Percentiles rank a stretch among this genome's conserved stretches.
Evolutionary conservation across 1,284 basidiomycete species (phyloP).

Genomic region (Laetiporus sulphureus): DNA sequence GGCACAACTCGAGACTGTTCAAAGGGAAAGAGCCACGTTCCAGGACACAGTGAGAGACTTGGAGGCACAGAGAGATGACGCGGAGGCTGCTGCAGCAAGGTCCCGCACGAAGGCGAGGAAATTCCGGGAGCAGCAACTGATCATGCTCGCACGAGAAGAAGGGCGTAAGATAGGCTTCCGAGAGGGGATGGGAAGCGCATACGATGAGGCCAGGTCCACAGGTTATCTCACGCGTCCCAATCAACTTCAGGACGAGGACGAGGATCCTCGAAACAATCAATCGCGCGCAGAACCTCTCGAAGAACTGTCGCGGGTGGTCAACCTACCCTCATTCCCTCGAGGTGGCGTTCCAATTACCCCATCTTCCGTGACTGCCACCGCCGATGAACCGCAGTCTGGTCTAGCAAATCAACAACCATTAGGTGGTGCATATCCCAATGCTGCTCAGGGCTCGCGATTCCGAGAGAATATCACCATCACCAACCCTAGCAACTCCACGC

Average conservation of each 20-base stretch:
- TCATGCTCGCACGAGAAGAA: slow-evolving; percentile 27
- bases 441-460: slow-evolving; percentile 23
- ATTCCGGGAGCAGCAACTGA: slow-evolving; percentile 26
- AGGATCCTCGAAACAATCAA: not conserved
- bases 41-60: slow-evolving; percentile 27
- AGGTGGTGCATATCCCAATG: slow-evolving; percentile 8
- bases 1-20: slow-evolving; percentile 27
- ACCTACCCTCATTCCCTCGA: slow-evolving; percentile 13
- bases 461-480: slow-evolving; percentile 21
- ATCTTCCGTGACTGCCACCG: slow-evolving; percentile 2
- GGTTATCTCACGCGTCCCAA: too few species aligned
- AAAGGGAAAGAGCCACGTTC: slow-evolving; percentile 25
- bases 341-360: slow-evolving; percentile 8
- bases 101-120: slow-evolving; percentile 28
- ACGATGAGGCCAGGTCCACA: slow-evolving; percentile 22
- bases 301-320: slow-evolving; percentile 13
- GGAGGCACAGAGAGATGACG: slow-evolving; percentile 28
- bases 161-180: slow-evolving; percentile 26
- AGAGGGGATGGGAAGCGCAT: slow-evolving; percentile 25
- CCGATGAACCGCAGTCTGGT: too few species aligned
- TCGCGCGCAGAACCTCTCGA: slow-evolving; percentile 15
- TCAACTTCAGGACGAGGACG: slow-evolving; percentile 4
- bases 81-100: slow-evolving; percentile 28
- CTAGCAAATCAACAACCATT: too few species aligned
- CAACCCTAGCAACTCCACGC: slow-evolving; percentile 17